phyloP scores from a whole-genome alignment of 768 basidiomycete species.

The Paxillus involutus region DNA sequence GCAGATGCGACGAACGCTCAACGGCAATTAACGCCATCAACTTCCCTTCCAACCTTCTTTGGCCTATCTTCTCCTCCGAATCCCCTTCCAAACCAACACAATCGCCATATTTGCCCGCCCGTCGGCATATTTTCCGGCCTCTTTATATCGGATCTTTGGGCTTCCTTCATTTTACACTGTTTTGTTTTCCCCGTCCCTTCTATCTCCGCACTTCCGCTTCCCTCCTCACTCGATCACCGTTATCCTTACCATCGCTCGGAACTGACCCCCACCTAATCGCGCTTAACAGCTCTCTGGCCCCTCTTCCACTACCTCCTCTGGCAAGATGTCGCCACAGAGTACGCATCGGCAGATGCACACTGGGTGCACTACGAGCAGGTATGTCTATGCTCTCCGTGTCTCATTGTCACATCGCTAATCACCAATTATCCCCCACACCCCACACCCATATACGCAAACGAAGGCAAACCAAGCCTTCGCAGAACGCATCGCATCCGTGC shows the following conservation, averaged over 20 bases:
- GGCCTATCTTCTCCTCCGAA: neutral
- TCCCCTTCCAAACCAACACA: too few species aligned
- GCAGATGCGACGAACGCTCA: neutral
- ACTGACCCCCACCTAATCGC: constrained; percentile 6
- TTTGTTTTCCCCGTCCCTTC: neutral
- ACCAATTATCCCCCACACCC: neutral
- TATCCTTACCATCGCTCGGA: neutral
- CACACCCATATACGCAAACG: constrained; percentile 54
- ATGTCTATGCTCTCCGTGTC: neutral
- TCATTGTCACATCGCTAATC: neutral
- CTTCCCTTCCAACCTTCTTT: neutral
- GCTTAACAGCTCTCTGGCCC: constrained; percentile 82
- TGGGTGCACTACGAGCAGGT: constrained; percentile 47
- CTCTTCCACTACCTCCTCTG: constrained; percentile 98
- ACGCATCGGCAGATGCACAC: constrained; percentile 79
- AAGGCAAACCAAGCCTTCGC: constrained; percentile 87
- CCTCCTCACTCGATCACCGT: neutral
- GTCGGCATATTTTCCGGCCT: too few species aligned
- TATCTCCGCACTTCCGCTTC: neutral
- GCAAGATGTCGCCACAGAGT: constrained; percentile 93
- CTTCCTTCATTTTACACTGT: too few species aligned
- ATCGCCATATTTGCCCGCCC: too few species aligned
- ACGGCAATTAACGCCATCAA: neutral
- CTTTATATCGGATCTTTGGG: too few species aligned
- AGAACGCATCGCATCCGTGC: constrained; percentile 66